These are phyloP conservation scores for Corylus heterophylla DNA, from an alignment of 306 rosid species.

Conservation along the genomic window DNA sequence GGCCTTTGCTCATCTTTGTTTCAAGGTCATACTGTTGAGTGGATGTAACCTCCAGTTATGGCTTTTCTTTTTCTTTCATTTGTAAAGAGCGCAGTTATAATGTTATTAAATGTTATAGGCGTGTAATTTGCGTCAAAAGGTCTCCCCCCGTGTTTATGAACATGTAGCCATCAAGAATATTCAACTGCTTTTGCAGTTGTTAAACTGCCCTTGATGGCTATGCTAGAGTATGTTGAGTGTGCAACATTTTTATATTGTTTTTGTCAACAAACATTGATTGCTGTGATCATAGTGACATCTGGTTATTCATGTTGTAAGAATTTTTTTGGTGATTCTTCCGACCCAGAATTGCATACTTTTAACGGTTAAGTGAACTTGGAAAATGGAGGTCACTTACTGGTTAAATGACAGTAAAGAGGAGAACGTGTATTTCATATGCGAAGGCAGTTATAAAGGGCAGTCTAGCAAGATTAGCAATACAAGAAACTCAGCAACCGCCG, in stretches of 20 bases:
- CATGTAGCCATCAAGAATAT: slow-evolving; percentile 5
- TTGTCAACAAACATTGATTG: not conserved
- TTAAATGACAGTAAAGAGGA: not conserved
- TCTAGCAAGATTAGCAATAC: not conserved
- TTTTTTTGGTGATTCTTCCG: not conserved
- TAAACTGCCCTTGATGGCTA: not conserved
- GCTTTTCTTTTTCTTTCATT: slow-evolving; percentile 6
- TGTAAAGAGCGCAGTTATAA: slow-evolving; percentile 19
- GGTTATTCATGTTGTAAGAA: not conserved
- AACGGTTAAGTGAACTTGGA: not conserved
- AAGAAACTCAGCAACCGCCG: not conserved
- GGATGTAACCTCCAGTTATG: slow-evolving; percentile 9
- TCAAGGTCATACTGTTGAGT: slow-evolving; percentile 33
- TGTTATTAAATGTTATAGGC: not conserved
- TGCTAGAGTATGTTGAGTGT: not conserved
- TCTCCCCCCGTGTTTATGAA: slow-evolving; percentile 20
- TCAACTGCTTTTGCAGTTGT: slow-evolving; percentile 7
- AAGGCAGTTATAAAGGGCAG: not conserved
- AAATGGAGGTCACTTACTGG: not conserved
- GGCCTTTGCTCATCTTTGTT: slow-evolving; percentile 5
- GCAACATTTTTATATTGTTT: not conserved
- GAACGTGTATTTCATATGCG: not conserved
- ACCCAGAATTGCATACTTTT: not conserved
- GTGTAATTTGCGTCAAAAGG: not conserved
- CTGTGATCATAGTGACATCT: not conserved